Percentiles rank a stretch among this genome's conserved stretches.
These are phyloP conservation scores for Phoenix roebelenii DNA, from an alignment of 176 grass and related monocot genomes.

Conservation along the genomic window DNA sequence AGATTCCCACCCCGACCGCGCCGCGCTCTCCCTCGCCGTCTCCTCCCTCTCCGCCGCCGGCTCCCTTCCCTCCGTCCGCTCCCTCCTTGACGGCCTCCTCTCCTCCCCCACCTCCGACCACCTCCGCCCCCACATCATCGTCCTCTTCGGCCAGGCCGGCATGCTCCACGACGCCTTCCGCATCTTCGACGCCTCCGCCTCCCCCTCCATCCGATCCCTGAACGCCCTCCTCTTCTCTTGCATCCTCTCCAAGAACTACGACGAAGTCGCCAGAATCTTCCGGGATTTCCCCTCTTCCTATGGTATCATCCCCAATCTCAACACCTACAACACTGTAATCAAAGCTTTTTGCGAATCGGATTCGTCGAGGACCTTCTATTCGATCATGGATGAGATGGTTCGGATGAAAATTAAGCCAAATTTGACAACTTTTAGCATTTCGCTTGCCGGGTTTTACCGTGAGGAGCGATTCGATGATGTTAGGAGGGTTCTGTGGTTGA, in stretches of 20 bases:
- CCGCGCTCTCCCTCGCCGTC: slow-evolving; percentile 51
- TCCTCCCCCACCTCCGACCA: slow-evolving; percentile 28
- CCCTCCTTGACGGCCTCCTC: slow-evolving; percentile 30
- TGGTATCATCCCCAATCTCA: slow-evolving; percentile 32
- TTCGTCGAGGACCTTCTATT: slow-evolving; percentile 68
- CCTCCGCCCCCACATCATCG: slow-evolving; percentile 47
- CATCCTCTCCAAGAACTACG: slow-evolving; percentile 43
- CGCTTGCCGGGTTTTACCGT: slow-evolving; percentile 62
- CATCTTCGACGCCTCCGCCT: slow-evolving; percentile 29
- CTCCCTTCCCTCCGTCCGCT: slow-evolving; percentile 17
- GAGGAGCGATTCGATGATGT: slow-evolving; percentile 77
- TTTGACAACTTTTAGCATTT: slow-evolving; percentile 47
- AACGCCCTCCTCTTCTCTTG: slow-evolving; percentile 81
- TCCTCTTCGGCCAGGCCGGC: slow-evolving; percentile 60
- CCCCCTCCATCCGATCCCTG: slow-evolving; percentile 49
- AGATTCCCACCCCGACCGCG: slow-evolving; percentile 42
- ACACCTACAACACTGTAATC: slow-evolving; percentile 68
- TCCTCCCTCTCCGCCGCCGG: slow-evolving; percentile 33
- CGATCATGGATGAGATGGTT: slow-evolving; percentile 73
- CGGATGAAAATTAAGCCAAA: slow-evolving; percentile 39
- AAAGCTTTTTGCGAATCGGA: slow-evolving; percentile 69
- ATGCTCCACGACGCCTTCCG: slow-evolving; percentile 65
- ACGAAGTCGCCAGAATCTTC: slow-evolving; percentile 51
- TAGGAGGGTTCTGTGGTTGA: slow-evolving; percentile 51
- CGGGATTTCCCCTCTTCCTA: slow-evolving; percentile 55